phyloP scores from a whole-genome alignment of 495 filamentous ascomycete species.

The Stereocaulon alpinum region DNA sequence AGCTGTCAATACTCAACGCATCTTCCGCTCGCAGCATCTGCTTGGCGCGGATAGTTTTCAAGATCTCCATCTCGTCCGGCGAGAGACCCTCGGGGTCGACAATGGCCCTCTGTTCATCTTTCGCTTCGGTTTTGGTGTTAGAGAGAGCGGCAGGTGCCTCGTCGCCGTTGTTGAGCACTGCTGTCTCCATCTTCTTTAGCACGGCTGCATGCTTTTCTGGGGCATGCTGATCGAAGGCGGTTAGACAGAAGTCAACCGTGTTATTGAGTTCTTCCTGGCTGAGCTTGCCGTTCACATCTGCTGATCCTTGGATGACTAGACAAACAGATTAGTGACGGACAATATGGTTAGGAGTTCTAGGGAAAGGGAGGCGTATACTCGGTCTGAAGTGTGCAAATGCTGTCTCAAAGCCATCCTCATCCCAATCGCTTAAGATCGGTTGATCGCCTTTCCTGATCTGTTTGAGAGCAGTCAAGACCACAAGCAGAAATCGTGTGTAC shows the following conservation, averaged over 20 bases:
- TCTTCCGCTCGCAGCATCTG: conserved; percentile 25
- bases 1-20: conserved; percentile 27
- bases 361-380: conserved; percentile 26
- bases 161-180: not conserved
- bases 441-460: conserved; percentile 36
- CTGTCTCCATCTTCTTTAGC: conserved; percentile 21
- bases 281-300: conserved; percentile 28
- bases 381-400: conserved; percentile 38
- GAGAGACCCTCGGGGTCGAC: conserved; percentile 3
- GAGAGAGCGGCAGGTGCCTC: not conserved
- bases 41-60: conserved; percentile 26
- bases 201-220: conserved; percentile 20
- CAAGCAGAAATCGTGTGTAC: conserved; percentile 42
- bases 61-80: conserved; percentile 26
- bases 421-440: conserved; percentile 29
- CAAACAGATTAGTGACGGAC: not conserved
- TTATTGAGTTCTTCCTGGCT: conserved; percentile 28
- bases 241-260: conserved; percentile 32
- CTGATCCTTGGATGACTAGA: conserved; percentile 35
- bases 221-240: conserved; percentile 24
- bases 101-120: not conserved
- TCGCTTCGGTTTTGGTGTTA: conserved; percentile 4
- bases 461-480: conserved; percentile 34
- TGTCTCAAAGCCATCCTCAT: conserved; percentile 37
- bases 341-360: not conserved